Base-by-base conservation (phyloP, 1,139 yeast species). In the Insectozyma bohioensis region DNA sequence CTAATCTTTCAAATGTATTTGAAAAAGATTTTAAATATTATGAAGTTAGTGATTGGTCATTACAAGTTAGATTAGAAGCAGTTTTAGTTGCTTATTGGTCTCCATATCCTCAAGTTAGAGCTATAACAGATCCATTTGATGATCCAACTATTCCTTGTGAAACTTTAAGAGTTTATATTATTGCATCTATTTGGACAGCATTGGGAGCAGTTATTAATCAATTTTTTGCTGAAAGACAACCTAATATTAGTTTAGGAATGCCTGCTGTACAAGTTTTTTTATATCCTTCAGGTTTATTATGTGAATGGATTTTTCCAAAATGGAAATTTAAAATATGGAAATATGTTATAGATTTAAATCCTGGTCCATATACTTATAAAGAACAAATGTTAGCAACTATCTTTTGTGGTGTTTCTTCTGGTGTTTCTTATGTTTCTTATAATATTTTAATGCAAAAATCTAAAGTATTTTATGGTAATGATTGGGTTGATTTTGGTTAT, bases 61-160 rank as follows among this genome's bases (percentile, higher is more conserved):
- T 68, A 24, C 59, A 60, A 38, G 49, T 51, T 4, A 61, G 57
- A 36, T 46, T 69, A 23, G 63, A 65, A 34, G 80, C 80, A 1
- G 68, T 67, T 9, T 52, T 79, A 31, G 56, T 73, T 32, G 61
- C 70, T 29, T 78, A 61, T 48, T 72, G 70, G 52, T 78, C 84
- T 1, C 82, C 84, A 1, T 80, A 80, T 48, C 76, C 81, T 4
- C 85, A 79, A 49, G 84, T 80, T 2, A 64, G 86, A 42, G 64
- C 85, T 4, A 73, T 76, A 13, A 63, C 77, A 14, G 72, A 69
- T 30, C 77, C 80, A 9, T 56, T 52, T 28, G 83, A 78, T 48
- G 80, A 78, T 47, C 70, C 72, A 3, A 48, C 47, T 4, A 55
- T 65, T 23, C 73, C 76, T 4, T 62, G 66, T 41, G 85, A 80